Evolutionary conservation across 768 basidiomycete genomes (phyloP), one percentile per base, ranked within the genome.

Genomic region (Paxillus rubicundulus): DNA sequence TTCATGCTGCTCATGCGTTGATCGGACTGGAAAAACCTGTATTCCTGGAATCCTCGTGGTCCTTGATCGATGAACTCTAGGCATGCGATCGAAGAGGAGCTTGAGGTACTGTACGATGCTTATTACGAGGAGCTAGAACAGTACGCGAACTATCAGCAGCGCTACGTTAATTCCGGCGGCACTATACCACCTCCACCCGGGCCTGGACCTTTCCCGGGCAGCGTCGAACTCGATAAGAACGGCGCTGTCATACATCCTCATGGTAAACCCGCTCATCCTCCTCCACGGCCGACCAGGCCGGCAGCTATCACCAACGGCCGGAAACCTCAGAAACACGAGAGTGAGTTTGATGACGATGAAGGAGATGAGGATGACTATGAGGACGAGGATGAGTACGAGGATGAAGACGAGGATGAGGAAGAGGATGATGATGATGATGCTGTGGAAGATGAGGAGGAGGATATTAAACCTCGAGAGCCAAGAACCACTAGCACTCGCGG

Each of bases 81-180:
- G 64, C 87, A 89, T 77, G 95, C 95, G 58, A 98, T 99, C 78
- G 97, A 99, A 79, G 92, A 95, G 77, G 97, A 99, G 80, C 89
- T 99, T 73, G 93, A 98, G 80, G 92, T 94, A 78, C 87, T 98
- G 76, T 99, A 99, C 84, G 96, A 98, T 82, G 94, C 95, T 79
- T 99, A 98, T 83, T 98, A 98, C 85, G 92, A 97, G 73, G 96
- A 98, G 82, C 87, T 99, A 79, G 92, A 97, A 82, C 87, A 89
- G 78, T 98, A 98, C 84, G 97, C 95, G 74, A 89, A 92, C 75
- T 89, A 91, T 77, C 92, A 96, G 81, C 90, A 93, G 82, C 91
- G 86, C 74, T 94, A 93, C 77, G 89, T 92, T 64, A 84, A 85
- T 63, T 93, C 90, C 59, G 89, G 91, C 64, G 89, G 92, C 57